Evolutionary conservation across 768 basidiomycete species (phyloP).

Genomic region (Mycena galopus): DNA sequence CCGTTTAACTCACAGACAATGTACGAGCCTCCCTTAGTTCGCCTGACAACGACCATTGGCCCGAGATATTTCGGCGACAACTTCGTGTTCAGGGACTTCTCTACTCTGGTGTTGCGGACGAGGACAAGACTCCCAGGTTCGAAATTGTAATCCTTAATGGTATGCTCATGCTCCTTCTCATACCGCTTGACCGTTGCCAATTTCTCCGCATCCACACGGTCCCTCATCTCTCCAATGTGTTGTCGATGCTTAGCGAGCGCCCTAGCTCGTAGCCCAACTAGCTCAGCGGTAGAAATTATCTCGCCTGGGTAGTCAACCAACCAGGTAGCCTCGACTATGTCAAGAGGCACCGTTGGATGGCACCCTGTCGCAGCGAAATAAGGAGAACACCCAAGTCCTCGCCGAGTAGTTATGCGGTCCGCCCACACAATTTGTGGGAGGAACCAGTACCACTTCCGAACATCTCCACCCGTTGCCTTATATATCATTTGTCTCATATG

Average conservation of each 20-base stretch:
- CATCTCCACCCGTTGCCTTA: conserved; percentile 9
- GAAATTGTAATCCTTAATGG: not conserved
- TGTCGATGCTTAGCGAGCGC: not conserved
- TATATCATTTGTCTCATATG: not conserved
- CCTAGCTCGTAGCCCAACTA: too few species aligned
- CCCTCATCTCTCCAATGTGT: not conserved
- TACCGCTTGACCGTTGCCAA: not conserved
- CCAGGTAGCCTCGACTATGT: not conserved
- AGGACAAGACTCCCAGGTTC: not conserved
- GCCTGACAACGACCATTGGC: too few species aligned
- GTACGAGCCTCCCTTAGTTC: too few species aligned
- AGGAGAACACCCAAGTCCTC: conserved; percentile 6
- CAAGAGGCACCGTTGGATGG: not conserved
- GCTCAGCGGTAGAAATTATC: too few species aligned
- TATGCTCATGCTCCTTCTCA: not conserved
- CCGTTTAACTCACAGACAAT: not conserved
- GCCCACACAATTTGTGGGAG: conserved; percentile 15
- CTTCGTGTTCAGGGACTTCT: not conserved
- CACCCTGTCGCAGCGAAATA: not conserved
- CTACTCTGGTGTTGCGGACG: not conserved
- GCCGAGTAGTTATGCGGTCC: conserved; percentile 11
- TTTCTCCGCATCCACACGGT: not conserved
- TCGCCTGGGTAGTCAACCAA: too few species aligned
- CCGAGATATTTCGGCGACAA: too few species aligned
- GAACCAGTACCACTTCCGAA: conserved; percentile 26